Percentiles rank a stretch among this genome's conserved stretches.
phyloP scores from a whole-genome alignment of 352 stramenopile species.

The Phytophthora ohioensis region DNA sequence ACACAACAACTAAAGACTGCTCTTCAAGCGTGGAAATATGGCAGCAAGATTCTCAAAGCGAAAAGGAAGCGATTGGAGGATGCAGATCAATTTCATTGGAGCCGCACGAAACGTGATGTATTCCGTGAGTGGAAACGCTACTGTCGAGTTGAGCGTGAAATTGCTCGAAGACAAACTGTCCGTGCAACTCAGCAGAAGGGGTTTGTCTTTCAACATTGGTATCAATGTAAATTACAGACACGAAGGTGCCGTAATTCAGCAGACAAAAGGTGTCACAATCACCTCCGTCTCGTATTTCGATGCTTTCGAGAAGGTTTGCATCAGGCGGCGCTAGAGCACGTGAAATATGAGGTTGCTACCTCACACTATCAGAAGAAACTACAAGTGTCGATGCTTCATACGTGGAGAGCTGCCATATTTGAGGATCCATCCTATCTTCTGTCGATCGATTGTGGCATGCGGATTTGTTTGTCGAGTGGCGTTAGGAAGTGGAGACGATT shows the following conservation, averaged over 20 bases:
- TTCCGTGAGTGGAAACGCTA: conserved; percentile 24
- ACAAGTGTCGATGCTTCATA: conserved; percentile 1
- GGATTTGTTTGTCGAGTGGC: conserved; percentile 16
- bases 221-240: conserved; percentile 23
- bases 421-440: conserved; percentile 19
- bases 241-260: conserved; percentile 15
- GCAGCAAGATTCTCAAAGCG: neutral
- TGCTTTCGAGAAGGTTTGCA: conserved; percentile 10
- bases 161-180: conserved; percentile 17
- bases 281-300: conserved; percentile 12
- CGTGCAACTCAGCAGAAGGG: conserved; percentile 7
- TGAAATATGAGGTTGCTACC: conserved; percentile 1
- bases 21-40: conserved; percentile 17
- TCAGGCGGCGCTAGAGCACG: neutral
- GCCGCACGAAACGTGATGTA: conserved; percentile 2
- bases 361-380: conserved; percentile 13
- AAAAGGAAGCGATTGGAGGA: conserved; percentile 12
- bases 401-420: conserved; percentile 28
- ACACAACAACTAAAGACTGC: conserved; percentile 1
- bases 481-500: conserved; percentile 36
- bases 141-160: conserved; percentile 25
- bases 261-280: conserved; percentile 4
- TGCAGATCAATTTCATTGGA: conserved; percentile 19
- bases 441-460: conserved; percentile 13
- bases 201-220: conserved; percentile 27